Conservation (phyloP, 2,329 filamentous ascomycete genomes). For the Shiraia bambusicola region DNA sequence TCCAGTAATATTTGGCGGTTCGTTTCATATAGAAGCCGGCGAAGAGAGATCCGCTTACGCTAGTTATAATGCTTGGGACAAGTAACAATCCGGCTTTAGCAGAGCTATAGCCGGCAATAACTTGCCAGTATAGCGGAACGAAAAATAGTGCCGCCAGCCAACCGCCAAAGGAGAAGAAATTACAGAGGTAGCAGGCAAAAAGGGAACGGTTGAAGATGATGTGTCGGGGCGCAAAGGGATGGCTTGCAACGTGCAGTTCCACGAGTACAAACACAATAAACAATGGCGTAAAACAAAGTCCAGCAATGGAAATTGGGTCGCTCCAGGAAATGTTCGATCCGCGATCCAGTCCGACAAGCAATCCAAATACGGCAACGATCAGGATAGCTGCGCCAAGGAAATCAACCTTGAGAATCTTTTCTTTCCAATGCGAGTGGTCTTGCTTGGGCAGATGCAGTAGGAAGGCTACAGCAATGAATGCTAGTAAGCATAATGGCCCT, state of each 20-base stretch:
- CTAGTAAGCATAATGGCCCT: conserved; percentile 66
- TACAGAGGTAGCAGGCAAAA: conserved; percentile 67
- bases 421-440: conserved; percentile 62
- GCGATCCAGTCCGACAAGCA: conserved; percentile 70
- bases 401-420: conserved; percentile 69
- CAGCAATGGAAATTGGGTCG: conserved; percentile 58
- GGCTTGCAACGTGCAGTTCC: conserved; percentile 65
- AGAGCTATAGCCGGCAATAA: conserved; percentile 64
- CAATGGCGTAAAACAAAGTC: conserved; percentile 59
- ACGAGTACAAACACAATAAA: conserved; percentile 69
- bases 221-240: conserved; percentile 74
- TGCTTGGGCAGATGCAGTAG: conserved; percentile 62
- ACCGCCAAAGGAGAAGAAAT: conserved; percentile 69
- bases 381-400: conserved; percentile 70
- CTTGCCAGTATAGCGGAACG: conserved; percentile 77
- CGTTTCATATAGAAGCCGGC: conserved; percentile 68
- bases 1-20: conserved; percentile 70
- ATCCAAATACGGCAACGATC: conserved; percentile 63
- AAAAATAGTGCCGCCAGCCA: conserved; percentile 67
- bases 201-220: conserved; percentile 69
- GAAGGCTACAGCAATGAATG: conserved; percentile 64
- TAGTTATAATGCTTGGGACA: conserved; percentile 64
- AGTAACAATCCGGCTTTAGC: conserved; percentile 65
- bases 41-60: conserved; percentile 65
- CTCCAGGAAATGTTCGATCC: conserved; percentile 73